Base-by-base conservation (phyloP, 2,329 filamentous ascomycete species). In the Alternaria postmessia region DNA sequence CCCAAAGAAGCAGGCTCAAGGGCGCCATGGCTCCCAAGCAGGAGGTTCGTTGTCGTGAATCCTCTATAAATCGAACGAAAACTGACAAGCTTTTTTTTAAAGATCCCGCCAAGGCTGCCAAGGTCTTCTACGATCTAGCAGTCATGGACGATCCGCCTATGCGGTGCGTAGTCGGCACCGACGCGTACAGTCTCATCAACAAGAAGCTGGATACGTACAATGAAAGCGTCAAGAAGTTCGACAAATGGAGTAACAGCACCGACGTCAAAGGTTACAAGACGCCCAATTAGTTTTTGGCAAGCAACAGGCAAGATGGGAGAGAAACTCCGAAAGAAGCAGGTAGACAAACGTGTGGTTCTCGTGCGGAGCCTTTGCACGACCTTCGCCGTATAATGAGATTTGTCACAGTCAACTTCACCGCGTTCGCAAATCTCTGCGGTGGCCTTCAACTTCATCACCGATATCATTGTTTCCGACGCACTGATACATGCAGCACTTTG, bases 111-210 rank as follows among this genome's bases (percentile, higher is more conserved):
- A 84, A 86, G 68, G 85, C 79, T 3, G 83, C 82, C 1, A 75
- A 80, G 22, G 80, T 80, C 0, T 85, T 87, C 76, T 86, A 87
- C 64, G 83, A 88, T 53, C 68, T 88, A 16, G 85, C 84, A 1
- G 78, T 81, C 38, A 81, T 84, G 79, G 68, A 83, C 12, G 80
- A 85, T 14, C 84, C 83, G 4, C 86, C 86, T 4, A 65, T 88
- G 7, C 76, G 86, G 30, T 80, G 85, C 14, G 79, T 85, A 0
- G 76, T 88, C 11, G 86, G 86, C 0, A 84, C 79, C 0, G 86
- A 88, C 73, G 83, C 84, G 0, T 87, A 83, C 70, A 67, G 69
- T 1, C 75, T 64, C 5, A 81, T 88, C 22, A 83, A 78, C 64
- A 68, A 74, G 0, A 87, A 87, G 75, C 78, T 87, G 22, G 81